Conservation (phyloP, 306 rosid genomes). For the Ceratonia siliqua region DNA sequence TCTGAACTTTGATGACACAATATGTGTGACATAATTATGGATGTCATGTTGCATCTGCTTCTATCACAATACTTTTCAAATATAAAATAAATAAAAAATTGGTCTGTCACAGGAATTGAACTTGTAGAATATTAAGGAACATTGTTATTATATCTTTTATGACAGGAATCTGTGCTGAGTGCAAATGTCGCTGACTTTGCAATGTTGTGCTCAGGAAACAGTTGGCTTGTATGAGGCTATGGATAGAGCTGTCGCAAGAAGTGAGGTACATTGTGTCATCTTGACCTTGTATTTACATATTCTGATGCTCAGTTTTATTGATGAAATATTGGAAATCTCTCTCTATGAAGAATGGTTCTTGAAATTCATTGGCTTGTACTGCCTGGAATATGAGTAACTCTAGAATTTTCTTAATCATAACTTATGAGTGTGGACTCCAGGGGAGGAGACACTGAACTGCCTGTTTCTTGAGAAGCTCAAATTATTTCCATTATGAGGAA, state of each 20-base stretch:
- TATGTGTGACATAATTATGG: not conserved
- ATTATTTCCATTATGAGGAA: not conserved
- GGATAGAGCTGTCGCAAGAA: constrained; percentile 82
- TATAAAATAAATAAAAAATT: constrained; percentile 34
- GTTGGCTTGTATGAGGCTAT: constrained; percentile 83
- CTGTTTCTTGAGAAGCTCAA: not conserved
- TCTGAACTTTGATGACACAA: constrained; percentile 20
- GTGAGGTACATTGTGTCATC: constrained; percentile 69
- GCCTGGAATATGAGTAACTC: not conserved
- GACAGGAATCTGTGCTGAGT: constrained; percentile 73
- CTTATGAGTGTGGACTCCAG: constrained; percentile 11
- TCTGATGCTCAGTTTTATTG: not conserved
- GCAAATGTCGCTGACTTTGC: constrained; percentile 81
- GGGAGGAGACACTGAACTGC: not conserved
- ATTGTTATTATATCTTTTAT: constrained; percentile 57
- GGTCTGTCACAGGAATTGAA: constrained; percentile 40
- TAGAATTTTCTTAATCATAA: constrained; percentile 1
- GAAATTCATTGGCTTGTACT: not conserved
- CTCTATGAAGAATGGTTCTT: not conserved
- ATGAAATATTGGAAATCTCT: not conserved
- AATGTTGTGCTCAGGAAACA: constrained; percentile 96
- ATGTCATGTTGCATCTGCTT: constrained; percentile 23
- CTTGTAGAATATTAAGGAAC: constrained; percentile 57
- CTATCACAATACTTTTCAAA: constrained; percentile 14
- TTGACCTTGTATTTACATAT: constrained; percentile 23